phyloP scores from a whole-genome alignment of 192 early-diverging fungal species.

The Linderina pennispora region DNA sequence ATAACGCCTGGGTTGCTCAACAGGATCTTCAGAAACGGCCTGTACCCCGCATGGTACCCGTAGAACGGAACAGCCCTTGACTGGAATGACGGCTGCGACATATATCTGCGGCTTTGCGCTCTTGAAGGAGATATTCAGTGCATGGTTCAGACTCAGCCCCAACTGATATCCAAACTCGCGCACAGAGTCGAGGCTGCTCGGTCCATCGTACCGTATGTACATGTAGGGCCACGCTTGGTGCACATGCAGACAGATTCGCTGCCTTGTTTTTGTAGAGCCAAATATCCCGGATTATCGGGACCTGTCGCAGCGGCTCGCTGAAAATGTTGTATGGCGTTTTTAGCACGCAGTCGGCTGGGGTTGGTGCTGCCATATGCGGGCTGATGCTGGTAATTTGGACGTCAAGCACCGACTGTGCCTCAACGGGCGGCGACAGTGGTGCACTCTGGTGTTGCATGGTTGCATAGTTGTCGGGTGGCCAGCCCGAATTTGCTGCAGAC shows the following conservation, averaged over 20 bases:
- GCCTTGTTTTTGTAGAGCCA: conserved; percentile 60
- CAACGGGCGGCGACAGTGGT: not conserved
- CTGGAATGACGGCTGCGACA: conserved; percentile 63
- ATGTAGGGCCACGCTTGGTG: conserved; percentile 82
- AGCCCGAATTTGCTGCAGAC: no score
- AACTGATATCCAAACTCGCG: conserved; percentile 26
- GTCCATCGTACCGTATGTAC: conserved; percentile 59
- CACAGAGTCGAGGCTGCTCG: conserved; percentile 6
- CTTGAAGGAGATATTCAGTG: conserved; percentile 46
- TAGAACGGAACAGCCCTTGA: conserved; percentile 85
- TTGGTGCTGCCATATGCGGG: conserved; percentile 45
- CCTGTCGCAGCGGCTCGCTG: conserved; percentile 20
- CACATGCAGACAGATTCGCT: conserved; percentile 76
- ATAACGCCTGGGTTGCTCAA: conserved; percentile 56
- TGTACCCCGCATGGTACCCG: conserved; percentile 69
- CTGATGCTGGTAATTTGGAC: conserved; percentile 63
- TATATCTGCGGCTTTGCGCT: conserved; percentile 10
- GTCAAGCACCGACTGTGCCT: conserved; percentile 7
- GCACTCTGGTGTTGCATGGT: no score
- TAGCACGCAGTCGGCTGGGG: conserved; percentile 11
- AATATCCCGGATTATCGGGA: conserved; percentile 72
- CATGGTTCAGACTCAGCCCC: conserved; percentile 61
- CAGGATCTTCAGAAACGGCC: conserved; percentile 72
- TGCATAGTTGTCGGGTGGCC: no score
- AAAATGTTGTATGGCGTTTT: conserved; percentile 29